Conservation (phyloP, 148 eudicot genomes). For the Vaccinium vitisidaea region DNA sequence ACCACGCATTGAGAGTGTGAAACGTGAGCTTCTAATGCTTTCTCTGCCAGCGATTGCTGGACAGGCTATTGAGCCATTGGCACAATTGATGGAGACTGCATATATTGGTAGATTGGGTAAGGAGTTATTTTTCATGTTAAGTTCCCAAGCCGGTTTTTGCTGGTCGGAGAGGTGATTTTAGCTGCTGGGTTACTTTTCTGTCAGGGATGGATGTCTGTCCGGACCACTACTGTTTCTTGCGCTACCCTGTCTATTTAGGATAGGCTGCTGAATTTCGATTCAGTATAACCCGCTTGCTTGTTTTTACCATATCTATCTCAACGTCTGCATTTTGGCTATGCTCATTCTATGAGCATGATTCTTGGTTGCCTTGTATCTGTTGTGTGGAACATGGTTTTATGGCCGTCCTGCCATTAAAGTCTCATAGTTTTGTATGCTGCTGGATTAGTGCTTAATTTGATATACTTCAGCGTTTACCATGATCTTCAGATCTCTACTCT, state of each 20-base stretch:
- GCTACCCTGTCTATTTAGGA: background rate
- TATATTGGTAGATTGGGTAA: slow-evolving; percentile 91
- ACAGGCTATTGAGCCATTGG: slow-evolving; percentile 87
- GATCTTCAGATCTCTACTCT: slow-evolving; percentile 1
- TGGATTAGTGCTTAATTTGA: background rate
- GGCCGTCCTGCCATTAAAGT: background rate
- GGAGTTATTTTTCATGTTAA: background rate
- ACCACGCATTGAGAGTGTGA: slow-evolving; percentile 30
- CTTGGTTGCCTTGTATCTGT: slow-evolving; percentile 4
- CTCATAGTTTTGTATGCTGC: background rate
- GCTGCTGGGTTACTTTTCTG: background rate
- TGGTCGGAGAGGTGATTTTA: background rate
- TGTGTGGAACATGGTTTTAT: background rate
- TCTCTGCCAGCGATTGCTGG: slow-evolving; percentile 86
- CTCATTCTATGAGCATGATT: background rate
- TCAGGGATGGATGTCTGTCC: background rate
- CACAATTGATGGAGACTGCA: slow-evolving; percentile 95
- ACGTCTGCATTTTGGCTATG: background rate
- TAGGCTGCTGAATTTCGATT: background rate
- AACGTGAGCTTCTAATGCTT: slow-evolving; percentile 62
- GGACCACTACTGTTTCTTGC: background rate
- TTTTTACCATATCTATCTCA: background rate
- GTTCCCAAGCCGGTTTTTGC: slow-evolving; percentile 6
- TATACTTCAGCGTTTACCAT: background rate
- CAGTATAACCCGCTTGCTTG: background rate